Base-by-base conservation (phyloP, 2,329 filamentous ascomycete genomes). In the Cytospora mali region DNA sequence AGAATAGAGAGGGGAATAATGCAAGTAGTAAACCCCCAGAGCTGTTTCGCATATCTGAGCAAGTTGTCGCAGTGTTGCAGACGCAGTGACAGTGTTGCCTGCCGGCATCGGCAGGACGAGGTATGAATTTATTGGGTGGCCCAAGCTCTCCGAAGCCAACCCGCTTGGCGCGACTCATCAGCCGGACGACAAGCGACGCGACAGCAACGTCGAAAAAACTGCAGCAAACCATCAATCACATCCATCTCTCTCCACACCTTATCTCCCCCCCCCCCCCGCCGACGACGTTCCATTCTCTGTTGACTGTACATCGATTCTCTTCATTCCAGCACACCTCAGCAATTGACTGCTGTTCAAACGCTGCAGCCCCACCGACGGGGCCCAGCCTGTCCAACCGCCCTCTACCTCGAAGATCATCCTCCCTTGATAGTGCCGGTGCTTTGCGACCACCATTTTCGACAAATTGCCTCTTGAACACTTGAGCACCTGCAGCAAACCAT, bases 161-260 rank as follows among this genome's bases (percentile, higher is more conserved):
- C 55, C 35, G 35, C 50, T 52, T 21, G 58, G 23, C 25, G 27
- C 31, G 35, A 50, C 58, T 56, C 58, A 54, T 51, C 39, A 27
- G 35, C 25, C 59, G 27, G 35, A 50, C 51, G 42, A 50, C 57
- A 48, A 54, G 60, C 63, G 60, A 59, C 57, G 51, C 55, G 55
- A 39, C 21, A 29, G 31, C 39, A 56, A 62, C 52, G 46, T 53
- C 62, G 55, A 61, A 61, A 61, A 64, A 64, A 53, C 58, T 58
- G 28, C 23, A 46, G 31, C 52, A 48, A 54, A 60, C 49, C 58
- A 29, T 42, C 48, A 29, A 49, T 31, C 53, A 33, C 35, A 18
- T 31, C 33, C 48, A 39, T 39, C 55, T 51, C 39, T 29, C 31
- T 55, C 48, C 49, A 56, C 48, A n/a, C 50, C 46, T 51, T 48